phyloP scores from a whole-genome alignment of 768 basidiomycete species.

The Collybia mongolica region DNA sequence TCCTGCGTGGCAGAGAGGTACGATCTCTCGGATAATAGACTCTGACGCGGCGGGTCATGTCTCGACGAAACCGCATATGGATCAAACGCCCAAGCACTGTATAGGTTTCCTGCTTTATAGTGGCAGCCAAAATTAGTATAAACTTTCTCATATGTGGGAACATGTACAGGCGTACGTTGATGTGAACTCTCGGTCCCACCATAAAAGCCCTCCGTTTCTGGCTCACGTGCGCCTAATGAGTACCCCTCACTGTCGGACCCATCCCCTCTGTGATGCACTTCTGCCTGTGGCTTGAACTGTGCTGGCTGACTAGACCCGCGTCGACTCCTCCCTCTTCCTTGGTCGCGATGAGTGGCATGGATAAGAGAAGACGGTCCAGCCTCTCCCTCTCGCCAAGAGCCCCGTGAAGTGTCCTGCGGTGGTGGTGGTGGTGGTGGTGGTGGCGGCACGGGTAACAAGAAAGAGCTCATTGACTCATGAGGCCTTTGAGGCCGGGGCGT shows the following conservation, averaged over 20 bases:
- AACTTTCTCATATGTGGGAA: not conserved
- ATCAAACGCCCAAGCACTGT: not conserved
- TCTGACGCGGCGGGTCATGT: not conserved
- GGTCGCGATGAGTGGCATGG: slow-evolving; percentile 18
- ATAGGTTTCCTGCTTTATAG: not conserved
- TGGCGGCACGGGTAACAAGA: slow-evolving; percentile 11
- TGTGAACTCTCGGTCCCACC: not conserved
- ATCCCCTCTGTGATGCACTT: not conserved
- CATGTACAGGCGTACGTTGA: not conserved
- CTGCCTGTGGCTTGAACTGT: slow-evolving; percentile 13
- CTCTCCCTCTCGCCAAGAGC: slow-evolving; percentile 36
- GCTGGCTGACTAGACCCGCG: slow-evolving; percentile 22
- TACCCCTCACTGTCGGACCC: not conserved
- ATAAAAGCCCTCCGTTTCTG: not conserved
- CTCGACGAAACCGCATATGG: not conserved
- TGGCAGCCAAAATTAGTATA: not conserved
- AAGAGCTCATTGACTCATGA: slow-evolving; percentile 13
- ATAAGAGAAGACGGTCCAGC: slow-evolving; percentile 42
- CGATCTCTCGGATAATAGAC: slow-evolving; percentile 4
- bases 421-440: too few species aligned
- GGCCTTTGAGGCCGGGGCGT: slow-evolving; percentile 23
- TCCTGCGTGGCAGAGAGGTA: slow-evolving; percentile 4
- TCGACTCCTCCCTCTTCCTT: slow-evolving; percentile 11
- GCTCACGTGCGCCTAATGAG: not conserved
- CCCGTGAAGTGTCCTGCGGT: slow-evolving; percentile 14